A percentile compares a stretch with the other conserved stretches of the same genome.
These are phyloP conservation scores for Stagonosporopsis vannaccii DNA, from an alignment of 2,329 filamentous ascomycete genomes.

Conservation along the genomic window DNA sequence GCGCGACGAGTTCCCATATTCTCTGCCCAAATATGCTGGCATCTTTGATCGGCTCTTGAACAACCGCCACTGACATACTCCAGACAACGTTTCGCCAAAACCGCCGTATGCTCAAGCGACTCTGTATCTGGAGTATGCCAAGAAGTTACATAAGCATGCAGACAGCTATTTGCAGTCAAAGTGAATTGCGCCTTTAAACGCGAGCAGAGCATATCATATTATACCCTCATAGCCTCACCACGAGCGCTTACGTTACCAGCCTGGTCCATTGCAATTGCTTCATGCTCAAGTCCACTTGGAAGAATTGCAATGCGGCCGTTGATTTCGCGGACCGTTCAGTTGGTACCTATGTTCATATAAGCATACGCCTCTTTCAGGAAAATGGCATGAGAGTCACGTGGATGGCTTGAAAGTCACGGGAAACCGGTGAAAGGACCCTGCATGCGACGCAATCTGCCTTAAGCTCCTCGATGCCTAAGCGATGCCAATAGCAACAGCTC, in stretches of 20 bases:
- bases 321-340: not conserved
- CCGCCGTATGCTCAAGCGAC: not conserved
- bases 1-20: not conserved
- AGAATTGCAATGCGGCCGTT: not conserved
- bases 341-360: not conserved
- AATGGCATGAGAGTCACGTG: not conserved
- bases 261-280: not conserved
- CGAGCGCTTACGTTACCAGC: not conserved
- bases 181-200: not conserved
- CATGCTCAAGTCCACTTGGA: not conserved
- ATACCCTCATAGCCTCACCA: not conserved
- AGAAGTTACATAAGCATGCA: not conserved
- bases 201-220: not conserved
- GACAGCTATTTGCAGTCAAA: not conserved
- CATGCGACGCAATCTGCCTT: not conserved
- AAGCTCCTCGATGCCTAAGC: not conserved
- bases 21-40: not conserved
- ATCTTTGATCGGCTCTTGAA: not conserved
- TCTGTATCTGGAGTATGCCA: slow-evolving; percentile 6
- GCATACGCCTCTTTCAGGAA: not conserved
- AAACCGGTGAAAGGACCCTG: slow-evolving; percentile 11
- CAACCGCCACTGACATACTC: not conserved
- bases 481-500: not conserved
- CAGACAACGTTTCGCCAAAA: not conserved
- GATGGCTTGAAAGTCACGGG: slow-evolving; percentile 2